Evolutionary conservation across 495 filamentous ascomycete species (phyloP).

Genomic region (Tuber borchii): DNA sequence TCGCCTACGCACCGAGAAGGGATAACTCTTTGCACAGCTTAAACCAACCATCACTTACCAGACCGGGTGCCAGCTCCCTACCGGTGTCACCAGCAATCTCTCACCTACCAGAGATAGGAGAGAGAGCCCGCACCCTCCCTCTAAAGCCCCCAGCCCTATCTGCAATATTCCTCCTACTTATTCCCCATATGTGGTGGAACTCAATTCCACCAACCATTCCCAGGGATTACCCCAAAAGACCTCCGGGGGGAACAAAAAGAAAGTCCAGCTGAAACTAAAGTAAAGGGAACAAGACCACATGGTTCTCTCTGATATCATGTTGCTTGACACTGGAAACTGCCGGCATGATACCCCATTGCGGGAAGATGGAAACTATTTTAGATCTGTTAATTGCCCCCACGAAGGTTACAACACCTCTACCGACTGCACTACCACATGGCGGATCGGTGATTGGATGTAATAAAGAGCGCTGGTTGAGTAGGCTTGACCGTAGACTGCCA

Average conservation of each 20-base stretch:
- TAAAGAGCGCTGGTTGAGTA: neutral
- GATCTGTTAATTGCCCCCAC: neutral
- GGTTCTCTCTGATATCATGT: neutral
- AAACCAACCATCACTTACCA: too few species aligned
- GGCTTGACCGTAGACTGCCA: neutral
- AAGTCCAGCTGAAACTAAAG: neutral
- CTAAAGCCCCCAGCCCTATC: neutral
- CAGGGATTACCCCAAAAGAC: neutral
- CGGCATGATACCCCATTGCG: neutral
- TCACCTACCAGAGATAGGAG: neutral
- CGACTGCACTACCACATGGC: neutral
- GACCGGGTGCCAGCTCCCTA: neutral
- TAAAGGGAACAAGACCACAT: neutral
- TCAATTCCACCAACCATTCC: neutral
- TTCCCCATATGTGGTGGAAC: neutral
- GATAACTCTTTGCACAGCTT: too few species aligned
- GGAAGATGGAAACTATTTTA: neutral
- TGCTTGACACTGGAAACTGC: neutral
- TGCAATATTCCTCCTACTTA: neutral
- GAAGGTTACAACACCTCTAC: neutral
- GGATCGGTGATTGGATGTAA: neutral
- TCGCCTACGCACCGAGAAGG: too few species aligned
- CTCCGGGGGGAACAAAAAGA: neutral
- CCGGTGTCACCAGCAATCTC: neutral
- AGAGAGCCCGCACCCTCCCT: neutral